These are phyloP conservation scores for Ophiosphaerella korrae DNA, from an alignment of 2,329 filamentous ascomycete genomes.

Conservation along the genomic window DNA sequence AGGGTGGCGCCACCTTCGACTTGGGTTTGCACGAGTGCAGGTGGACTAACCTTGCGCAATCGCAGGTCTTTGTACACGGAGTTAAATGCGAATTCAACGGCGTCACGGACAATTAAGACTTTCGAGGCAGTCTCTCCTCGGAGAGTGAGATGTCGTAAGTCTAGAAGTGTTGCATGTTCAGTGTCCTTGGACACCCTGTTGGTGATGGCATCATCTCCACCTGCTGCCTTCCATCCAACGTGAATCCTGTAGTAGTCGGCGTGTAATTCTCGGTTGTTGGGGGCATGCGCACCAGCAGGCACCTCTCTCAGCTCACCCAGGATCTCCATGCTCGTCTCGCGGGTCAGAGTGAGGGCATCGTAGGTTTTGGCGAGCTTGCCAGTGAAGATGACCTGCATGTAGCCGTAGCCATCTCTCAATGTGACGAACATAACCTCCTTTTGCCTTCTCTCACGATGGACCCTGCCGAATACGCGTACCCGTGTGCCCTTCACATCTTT, in stretches of 20 bases:
- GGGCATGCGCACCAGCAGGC: slow-evolving; percentile 76
- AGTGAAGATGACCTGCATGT: slow-evolving; percentile 81
- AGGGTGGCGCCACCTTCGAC: slow-evolving; percentile 91
- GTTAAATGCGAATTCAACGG: slow-evolving; percentile 80
- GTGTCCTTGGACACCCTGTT: slow-evolving; percentile 74
- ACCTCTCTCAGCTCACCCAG: slow-evolving; percentile 84
- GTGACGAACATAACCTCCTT: slow-evolving; percentile 87
- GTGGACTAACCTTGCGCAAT: slow-evolving; percentile 83
- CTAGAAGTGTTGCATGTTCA: slow-evolving; percentile 74
- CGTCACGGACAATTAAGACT: slow-evolving; percentile 84
- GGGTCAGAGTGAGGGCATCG: slow-evolving; percentile 82
- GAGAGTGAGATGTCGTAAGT: slow-evolving; percentile 82
- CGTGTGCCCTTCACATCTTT: slow-evolving; percentile 68
- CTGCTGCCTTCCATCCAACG: slow-evolving; percentile 71
- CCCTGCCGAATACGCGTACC: slow-evolving; percentile 79
- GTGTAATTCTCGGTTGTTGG: slow-evolving; percentile 84
- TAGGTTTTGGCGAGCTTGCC: slow-evolving; percentile 89
- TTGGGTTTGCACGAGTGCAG: slow-evolving; percentile 91
- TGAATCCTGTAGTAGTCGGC: slow-evolving; percentile 85
- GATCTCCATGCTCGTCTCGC: slow-evolving; percentile 85
- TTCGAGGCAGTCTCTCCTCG: slow-evolving; percentile 83
- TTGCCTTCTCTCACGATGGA: slow-evolving; percentile 80
- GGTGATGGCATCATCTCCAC: slow-evolving; percentile 89
- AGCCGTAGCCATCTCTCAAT: slow-evolving; percentile 82
- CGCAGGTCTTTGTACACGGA: slow-evolving; percentile 76